Conservation (phyloP, 2,329 filamentous ascomycete species). For the Coniochaeta sp. region DNA sequence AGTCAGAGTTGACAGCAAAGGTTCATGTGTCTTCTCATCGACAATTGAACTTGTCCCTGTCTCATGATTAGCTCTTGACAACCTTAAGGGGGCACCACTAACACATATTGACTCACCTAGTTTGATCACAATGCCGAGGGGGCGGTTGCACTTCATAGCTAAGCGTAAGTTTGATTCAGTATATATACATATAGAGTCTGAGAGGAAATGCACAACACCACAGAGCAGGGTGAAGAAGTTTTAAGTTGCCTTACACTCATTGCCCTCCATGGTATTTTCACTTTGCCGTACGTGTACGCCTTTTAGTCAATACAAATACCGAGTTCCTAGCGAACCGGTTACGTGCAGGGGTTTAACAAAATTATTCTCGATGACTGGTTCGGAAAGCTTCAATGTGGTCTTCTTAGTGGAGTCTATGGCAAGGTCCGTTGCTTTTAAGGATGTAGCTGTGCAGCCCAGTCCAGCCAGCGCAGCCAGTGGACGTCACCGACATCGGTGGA, state of each 20-base stretch:
- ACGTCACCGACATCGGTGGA: not conserved
- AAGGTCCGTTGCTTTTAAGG: not conserved
- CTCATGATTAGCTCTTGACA: not conserved
- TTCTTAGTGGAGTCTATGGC: not conserved
- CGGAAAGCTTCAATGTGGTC: not conserved
- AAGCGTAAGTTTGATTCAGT: not conserved
- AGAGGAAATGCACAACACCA: not conserved
- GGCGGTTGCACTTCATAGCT: conserved; percentile 4
- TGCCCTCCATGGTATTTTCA: not conserved
- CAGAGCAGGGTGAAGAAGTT: not conserved
- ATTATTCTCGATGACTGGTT: not conserved
- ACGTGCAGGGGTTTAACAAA: not conserved
- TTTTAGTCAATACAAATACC: not conserved
- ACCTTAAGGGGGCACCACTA: not conserved
- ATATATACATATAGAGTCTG: not conserved
- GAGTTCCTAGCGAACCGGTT: not conserved
- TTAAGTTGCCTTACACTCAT: not conserved
- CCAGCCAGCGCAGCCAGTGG: no score
- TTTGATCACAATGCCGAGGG: conserved; percentile 2
- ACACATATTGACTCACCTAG: not conserved
- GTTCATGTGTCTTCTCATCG: conserved; percentile 90
- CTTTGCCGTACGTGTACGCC: not conserved
- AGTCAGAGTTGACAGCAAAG: conserved; percentile 81
- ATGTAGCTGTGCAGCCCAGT: no score
- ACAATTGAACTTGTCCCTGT: conserved; percentile 98